Conservation (phyloP, 495 filamentous ascomycete genomes). For the Aspergillus coremiiformis region DNA sequence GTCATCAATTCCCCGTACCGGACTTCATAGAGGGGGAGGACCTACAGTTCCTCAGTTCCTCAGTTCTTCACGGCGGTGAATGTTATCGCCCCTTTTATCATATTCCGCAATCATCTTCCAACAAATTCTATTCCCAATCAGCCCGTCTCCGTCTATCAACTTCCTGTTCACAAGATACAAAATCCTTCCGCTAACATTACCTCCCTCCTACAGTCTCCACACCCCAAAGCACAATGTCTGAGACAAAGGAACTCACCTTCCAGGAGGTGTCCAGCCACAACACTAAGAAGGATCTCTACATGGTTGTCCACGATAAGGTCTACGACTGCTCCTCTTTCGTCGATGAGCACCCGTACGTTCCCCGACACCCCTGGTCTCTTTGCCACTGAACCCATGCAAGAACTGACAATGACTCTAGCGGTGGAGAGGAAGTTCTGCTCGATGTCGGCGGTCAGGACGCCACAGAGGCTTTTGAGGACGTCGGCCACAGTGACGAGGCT, state of each 20-base stretch:
- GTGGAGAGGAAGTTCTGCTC: slow-evolving; percentile 95
- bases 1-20: no score
- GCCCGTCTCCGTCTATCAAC: background rate
- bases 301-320: slow-evolving; percentile 94
- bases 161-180: background rate
- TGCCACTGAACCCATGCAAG: background rate
- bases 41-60: no score
- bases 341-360: slow-evolving; percentile 98
- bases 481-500: slow-evolving; percentile 98
- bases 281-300: slow-evolving; percentile 90
- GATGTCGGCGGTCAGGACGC: slow-evolving; percentile 96
- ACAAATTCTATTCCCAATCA: no score
- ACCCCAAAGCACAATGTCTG: slow-evolving; percentile 49
- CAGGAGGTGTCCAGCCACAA: slow-evolving; percentile 79
- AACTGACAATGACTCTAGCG: slow-evolving; percentile 45
- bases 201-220: slow-evolving; percentile 1
- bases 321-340: slow-evolving; percentile 85
- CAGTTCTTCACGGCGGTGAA: no score
- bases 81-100: no score
- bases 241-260: slow-evolving; percentile 67
- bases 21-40: no score
- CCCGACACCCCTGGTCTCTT: background rate
- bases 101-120: no score
- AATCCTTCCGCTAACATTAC: slow-evolving; percentile 4
- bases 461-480: slow-evolving; percentile 98